Conservation (phyloP, 2,329 filamentous ascomycete genomes). For the Xylariaceae sp. region DNA sequence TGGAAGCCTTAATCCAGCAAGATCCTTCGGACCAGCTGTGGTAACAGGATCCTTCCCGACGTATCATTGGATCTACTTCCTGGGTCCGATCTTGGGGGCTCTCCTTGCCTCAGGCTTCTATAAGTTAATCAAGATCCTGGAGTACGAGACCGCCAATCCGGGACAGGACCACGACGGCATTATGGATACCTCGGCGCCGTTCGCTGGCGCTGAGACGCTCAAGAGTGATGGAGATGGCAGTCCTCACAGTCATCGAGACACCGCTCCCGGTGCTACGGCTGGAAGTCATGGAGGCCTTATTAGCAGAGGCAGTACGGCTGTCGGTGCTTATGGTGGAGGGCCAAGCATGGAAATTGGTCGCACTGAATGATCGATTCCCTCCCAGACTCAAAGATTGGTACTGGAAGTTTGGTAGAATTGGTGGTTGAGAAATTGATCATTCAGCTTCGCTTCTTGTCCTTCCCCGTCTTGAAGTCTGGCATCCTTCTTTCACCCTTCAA, state of each 20-base stretch:
- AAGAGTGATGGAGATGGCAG: not conserved
- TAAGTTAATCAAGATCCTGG: slow-evolving; percentile 32
- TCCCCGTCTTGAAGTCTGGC: too few species aligned
- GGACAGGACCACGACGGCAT: slow-evolving; percentile 17
- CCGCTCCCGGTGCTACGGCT: not conserved
- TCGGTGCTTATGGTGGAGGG: slow-evolving; percentile 20
- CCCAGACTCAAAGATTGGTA: too few species aligned
- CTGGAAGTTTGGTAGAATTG: too few species aligned
- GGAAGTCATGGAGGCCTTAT: not conserved
- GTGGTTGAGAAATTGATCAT: too few species aligned
- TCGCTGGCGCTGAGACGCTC: not conserved
- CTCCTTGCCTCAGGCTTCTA: slow-evolving; percentile 45
- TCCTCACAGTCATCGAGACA: not conserved
- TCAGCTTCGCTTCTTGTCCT: too few species aligned
- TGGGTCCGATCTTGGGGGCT: slow-evolving; percentile 48
- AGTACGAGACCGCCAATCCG: slow-evolving; percentile 38
- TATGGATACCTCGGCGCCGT: not conserved
- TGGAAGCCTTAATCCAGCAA: slow-evolving; percentile 45
- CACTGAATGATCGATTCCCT: not conserved
- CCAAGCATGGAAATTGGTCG: slow-evolving; percentile 28
- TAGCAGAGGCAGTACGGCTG: slow-evolving; percentile 13
- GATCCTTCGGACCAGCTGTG: slow-evolving; percentile 44
- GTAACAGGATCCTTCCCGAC: slow-evolving; percentile 34
- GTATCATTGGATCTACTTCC: slow-evolving; percentile 48
- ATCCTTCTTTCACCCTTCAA: too few species aligned